Evolutionary conservation across 352 stramenopile genomes (phyloP), one percentile per base, ranked within the genome.

Genomic region (Phytophthora meadii): DNA sequence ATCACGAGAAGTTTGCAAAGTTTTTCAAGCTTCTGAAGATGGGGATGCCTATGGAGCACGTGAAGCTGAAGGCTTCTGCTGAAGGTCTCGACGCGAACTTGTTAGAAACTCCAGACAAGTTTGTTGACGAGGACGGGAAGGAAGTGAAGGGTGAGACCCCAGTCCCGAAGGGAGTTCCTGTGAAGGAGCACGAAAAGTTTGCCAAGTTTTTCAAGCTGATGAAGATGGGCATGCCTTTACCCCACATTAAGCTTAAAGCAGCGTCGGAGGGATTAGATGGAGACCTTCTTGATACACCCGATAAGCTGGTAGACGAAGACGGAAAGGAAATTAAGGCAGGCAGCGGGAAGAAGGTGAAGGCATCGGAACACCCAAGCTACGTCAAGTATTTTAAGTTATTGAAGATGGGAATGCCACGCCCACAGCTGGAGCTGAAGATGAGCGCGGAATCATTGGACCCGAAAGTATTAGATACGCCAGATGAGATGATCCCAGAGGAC

Each of bases 371-470:
- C 60, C 90, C 91, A 14, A 82, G 76, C 48, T 98, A 97, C 63
- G 68, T 65, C 50, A 98, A 98, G 73, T 98, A 98, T 82, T 98
- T 98, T 79, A 98, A 98, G 72, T 95, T 99, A 87, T 74, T 95
- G 40, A 98, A 98, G 69, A 93, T 98, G 74, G 94, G 94, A 5
- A 94, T 99, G 84, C 96, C 96, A 7, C 82, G 90, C 47, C 84
- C 88, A 19, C 94, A 97, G 37, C 78, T 98, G 8, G 93, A 98
- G 54, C 71, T 98, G 68, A 97, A 96, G 34, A 97, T 98, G 91
- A 82, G 48, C 7, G 84, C 90, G 10, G 96, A 98, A 76, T 91
- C 90, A 9, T 71, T 98, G 49, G 92, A 99, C 64, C 70, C 85
- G 25, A 87, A 77, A 47, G 60, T 98, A 40, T 85, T 99, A 65